Percentiles rank a stretch among this genome's conserved stretches.
Conservation (phyloP, 352 stramenopile genomes). For the Pythium rishiriense region DNA sequence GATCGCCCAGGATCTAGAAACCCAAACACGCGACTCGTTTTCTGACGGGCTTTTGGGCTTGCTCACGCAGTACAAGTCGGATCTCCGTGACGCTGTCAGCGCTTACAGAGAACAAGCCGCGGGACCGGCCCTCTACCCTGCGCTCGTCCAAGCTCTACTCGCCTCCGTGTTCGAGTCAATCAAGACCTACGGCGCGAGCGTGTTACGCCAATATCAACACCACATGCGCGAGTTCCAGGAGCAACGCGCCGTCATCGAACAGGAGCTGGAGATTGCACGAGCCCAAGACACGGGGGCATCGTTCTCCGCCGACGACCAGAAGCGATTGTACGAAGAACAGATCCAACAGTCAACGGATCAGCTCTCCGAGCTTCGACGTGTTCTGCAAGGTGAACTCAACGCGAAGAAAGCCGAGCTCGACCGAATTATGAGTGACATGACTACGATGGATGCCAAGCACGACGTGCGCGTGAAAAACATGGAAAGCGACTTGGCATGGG, state of each 20-base stretch:
- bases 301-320: slow-evolving; percentile 46
- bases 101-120: slow-evolving; percentile 38
- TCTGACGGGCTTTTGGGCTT: slow-evolving; percentile 46
- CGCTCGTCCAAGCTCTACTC: slow-evolving; percentile 38
- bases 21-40: slow-evolving; percentile 46
- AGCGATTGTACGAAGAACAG: slow-evolving; percentile 45
- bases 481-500: slow-evolving; percentile 57
- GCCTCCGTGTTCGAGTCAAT: slow-evolving; percentile 44
- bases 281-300: slow-evolving; percentile 31
- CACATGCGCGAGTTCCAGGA: slow-evolving; percentile 36
- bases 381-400: slow-evolving; percentile 46
- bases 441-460: slow-evolving; percentile 65
- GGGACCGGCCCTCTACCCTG: slow-evolving; percentile 29
- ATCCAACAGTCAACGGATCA: slow-evolving; percentile 49
- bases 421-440: slow-evolving; percentile 40
- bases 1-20: slow-evolving; percentile 37
- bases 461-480: slow-evolving; percentile 47
- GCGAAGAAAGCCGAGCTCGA: slow-evolving; percentile 50
- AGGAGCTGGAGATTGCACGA: slow-evolving; percentile 27
- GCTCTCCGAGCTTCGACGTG: slow-evolving; percentile 48
- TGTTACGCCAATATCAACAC: slow-evolving; percentile 52
- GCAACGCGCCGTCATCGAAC: slow-evolving; percentile 33
- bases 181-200: slow-evolving; percentile 41
- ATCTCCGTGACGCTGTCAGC: slow-evolving; percentile 41
- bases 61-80: slow-evolving; percentile 61